Base-by-base conservation (phyloP, 441 rosid species). In the Pelargonium australe region DNA sequence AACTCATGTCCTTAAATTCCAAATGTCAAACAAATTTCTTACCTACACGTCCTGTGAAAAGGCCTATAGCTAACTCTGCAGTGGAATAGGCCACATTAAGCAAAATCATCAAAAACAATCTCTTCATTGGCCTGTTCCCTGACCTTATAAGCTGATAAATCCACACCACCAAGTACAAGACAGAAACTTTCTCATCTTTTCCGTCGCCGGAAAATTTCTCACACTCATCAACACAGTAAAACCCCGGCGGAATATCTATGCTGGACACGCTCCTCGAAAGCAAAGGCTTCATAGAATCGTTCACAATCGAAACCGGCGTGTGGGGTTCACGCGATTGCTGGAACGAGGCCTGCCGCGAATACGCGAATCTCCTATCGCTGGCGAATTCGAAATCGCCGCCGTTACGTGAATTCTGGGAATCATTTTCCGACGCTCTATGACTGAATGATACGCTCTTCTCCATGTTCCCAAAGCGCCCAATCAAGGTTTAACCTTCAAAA, bases 61-160 rank as follows among this genome's bases (percentile, higher is more conserved):
- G 85, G 55, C 98, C 98, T 63, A 89, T 82, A 1, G 67, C 87
- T 20, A 94, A 80, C 72, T 94, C 99, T 0, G 82, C 79, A 0
- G 93, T 86, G 65, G 99, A 94, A 79, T 86, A 91, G 13, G 96
- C 96, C 53, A 91, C 96, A 63, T 94, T 89, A 16, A 94, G 88
- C 55, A 89, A 85, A 77, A 94, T 91, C 88, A 94, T 13, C 65
- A 83, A 12, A 62, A 85, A 77, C 77, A 89, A 76, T 75, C 87
- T 80, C 91, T 81, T 94, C 91, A 87, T 88, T 68, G 82, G 92
- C 76, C 92, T 77, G 76, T 74, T 88, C 14, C 96, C 93, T 3
- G 74, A 78, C 81, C 87, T 85, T 64, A 86, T 13, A 17, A 72
- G 83, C 63, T 80, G 75, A 65, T 78, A 83, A 68, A 81, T 25